Evolutionary conservation across 2,329 filamentous ascomycete species (phyloP), one percentile per base, ranked within the genome.

Genomic region (Biscogniauxia sp.): DNA sequence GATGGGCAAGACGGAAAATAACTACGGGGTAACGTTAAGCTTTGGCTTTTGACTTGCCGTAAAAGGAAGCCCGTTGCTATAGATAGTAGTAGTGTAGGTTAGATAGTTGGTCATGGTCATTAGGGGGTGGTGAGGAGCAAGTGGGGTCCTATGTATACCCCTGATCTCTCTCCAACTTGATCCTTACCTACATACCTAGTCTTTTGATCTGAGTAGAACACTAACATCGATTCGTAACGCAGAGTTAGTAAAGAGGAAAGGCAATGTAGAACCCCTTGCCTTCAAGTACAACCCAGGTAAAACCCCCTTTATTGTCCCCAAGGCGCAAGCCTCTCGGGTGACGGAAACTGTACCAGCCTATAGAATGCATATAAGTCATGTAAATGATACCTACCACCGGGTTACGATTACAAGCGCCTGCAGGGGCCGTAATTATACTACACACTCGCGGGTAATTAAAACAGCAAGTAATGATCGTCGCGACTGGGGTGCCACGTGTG

Each of bases 21-120:
- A 65, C 61, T 55, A 61, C 61, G 62, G 64, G 64, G 64, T 65
- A 66, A 66, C 64, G 64, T 66, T 65, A 19, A 65, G 28, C n/a
- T 45, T 45, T 17, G 37, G 17, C 37, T 59, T 52, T 26, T 54
- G 61, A 66, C 56, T 65, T 63, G 51, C 64, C 58, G 1, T 5
- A 66, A 62, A 19, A 59, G 64, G 64, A 56, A 66, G 64, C 56
- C 62, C 60, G 37, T 45, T 45, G 37, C 37, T 45, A 45, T 45
- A 45, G 37, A 45, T n/a, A n/a, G n/a, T n/a, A n/a, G n/a, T n/a
- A n/a, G n/a, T n/a, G n/a, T n/a, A n/a, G n/a, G n/a, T n/a, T n/a
- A n/a, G n/a, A n/a, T 45, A 45, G 37, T 45, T n/a, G 37, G 15
- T 45, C 37, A 17, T 45, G 37, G 15, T 59, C 23, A 23, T 23